A percentile compares a stretch with the other conserved stretches of the same genome.
Evolutionary conservation across 1,284 basidiomycete species (phyloP).

Genomic region (Heterobasidion parviporum): DNA sequence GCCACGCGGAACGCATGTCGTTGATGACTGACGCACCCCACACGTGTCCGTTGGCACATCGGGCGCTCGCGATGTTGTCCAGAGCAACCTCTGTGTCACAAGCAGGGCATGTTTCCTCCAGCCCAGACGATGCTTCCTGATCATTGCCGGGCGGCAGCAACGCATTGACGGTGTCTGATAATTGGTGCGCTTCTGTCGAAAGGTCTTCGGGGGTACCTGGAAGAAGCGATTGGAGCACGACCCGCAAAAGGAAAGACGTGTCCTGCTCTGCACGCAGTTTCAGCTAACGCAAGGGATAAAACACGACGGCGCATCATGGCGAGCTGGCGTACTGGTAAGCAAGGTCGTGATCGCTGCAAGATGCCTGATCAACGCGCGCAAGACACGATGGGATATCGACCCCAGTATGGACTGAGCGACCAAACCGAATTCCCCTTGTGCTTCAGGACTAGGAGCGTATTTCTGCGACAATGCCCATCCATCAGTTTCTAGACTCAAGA

Average conservation of each 20-base stretch:
- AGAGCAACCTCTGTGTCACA: conserved; percentile 51
- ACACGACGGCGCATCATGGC: neutral
- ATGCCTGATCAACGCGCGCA: conserved; percentile 51
- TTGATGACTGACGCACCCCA: conserved; percentile 42
- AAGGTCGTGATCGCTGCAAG: conserved; percentile 34
- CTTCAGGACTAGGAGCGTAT: conserved; percentile 16
- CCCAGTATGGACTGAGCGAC: conserved; percentile 42
- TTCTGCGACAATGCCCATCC: conserved; percentile 1
- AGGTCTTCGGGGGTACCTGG: conserved; percentile 42
- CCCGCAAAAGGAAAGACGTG: conserved; percentile 46
- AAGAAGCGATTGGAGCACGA: conserved; percentile 45
- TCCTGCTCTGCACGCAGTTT: conserved; percentile 36
- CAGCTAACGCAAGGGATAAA: neutral
- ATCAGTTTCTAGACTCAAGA: too few species aligned
- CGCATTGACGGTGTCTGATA: conserved; percentile 33
- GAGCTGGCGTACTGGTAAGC: conserved; percentile 35
- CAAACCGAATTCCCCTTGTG: conserved; percentile 36
- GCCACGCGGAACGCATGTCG: neutral
- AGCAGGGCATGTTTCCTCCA: conserved; percentile 61
- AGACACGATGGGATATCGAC: conserved; percentile 42
- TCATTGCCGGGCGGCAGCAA: conserved; percentile 17
- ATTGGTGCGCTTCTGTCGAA: conserved; percentile 36
- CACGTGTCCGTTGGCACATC: conserved; percentile 57
- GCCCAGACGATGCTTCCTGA: conserved; percentile 17
- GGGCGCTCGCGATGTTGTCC: conserved; percentile 45